Evolutionary conservation across 495 filamentous ascomycete genomes (phyloP).

Genomic region (Schizothecium vesticola): DNA sequence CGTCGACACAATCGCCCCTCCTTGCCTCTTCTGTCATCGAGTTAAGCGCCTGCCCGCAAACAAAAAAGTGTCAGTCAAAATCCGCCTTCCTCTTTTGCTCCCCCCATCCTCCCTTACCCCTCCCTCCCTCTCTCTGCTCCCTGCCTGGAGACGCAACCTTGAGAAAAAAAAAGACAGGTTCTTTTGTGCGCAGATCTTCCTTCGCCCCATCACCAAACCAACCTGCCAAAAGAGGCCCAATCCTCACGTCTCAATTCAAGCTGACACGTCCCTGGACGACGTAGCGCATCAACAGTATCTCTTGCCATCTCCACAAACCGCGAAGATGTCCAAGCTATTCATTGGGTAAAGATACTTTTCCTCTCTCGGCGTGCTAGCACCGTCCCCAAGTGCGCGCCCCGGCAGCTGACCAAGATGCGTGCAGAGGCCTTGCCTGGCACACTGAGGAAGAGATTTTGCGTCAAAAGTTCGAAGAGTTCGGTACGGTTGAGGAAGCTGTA

Average conservation of each 20-base stretch:
- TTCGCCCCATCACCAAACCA: not conserved
- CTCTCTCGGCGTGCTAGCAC: not conserved
- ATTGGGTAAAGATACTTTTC: conserved; percentile 63
- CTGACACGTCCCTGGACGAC: not conserved
- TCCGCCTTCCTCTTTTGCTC: conserved; percentile 8
- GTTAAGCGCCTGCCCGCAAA: conserved; percentile 1
- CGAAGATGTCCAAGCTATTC: conserved; percentile 81
- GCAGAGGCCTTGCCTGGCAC: conserved; percentile 94
- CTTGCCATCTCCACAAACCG: not conserved
- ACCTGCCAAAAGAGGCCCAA: conserved; percentile 2
- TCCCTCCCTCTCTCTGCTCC: conserved; percentile 1
- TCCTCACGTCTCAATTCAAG: not conserved
- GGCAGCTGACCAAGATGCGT: conserved; percentile 16
- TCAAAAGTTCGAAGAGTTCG: conserved; percentile 84
- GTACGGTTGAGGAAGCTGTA: conserved; percentile 88
- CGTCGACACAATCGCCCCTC: conserved; percentile 14
- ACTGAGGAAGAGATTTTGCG: conserved; percentile 80
- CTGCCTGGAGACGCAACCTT: not conserved
- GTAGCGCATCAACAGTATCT: not conserved
- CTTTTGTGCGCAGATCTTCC: not conserved
- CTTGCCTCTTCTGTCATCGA: not conserved
- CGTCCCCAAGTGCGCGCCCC: not conserved
- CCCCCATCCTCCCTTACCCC: conserved; percentile 1
- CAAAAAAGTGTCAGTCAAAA: conserved; percentile 5
- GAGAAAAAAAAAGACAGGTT: not conserved